Evolutionary conservation across 2,329 filamentous ascomycete species (phyloP).

Genomic region (Colletotrichum falcatum): DNA sequence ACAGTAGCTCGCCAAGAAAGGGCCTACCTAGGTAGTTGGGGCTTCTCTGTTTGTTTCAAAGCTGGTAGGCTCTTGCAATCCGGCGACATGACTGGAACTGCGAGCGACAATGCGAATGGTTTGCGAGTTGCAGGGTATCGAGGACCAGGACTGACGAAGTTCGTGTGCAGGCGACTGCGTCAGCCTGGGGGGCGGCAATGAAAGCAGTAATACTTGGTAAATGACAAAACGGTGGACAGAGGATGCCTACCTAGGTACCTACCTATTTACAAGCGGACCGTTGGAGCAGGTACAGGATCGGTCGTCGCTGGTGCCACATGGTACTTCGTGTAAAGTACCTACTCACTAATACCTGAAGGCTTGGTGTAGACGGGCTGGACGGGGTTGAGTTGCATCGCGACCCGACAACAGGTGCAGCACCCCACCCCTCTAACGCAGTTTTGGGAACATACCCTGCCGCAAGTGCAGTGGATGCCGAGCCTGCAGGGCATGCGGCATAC

Average conservation of each 20-base stretch:
- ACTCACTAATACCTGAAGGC: too few species aligned
- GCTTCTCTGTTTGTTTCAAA: constrained; percentile 11
- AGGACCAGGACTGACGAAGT: constrained; percentile 9
- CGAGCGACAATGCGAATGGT: constrained; percentile 11
- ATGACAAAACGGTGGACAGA: constrained; percentile 4
- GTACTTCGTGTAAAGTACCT: neutral
- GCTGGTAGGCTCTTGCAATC: constrained; percentile 9
- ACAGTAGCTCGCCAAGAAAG: neutral
- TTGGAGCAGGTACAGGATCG: neutral
- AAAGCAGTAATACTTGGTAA: neutral
- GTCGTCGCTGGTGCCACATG: neutral
- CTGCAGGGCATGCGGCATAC: constrained; percentile 37
- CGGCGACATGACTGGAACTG: constrained; percentile 5
- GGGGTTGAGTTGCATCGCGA: constrained; percentile 10
- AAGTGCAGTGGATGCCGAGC: constrained; percentile 38
- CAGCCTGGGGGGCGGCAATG: neutral
- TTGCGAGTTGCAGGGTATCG: constrained; percentile 10
- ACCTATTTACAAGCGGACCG: neutral
- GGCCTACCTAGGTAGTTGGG: neutral
- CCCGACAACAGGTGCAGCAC: constrained; percentile 26
- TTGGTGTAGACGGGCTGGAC: neutral
- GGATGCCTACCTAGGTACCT: too few species aligned
- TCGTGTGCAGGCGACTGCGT: neutral
- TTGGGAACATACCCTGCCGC: constrained; percentile 33
- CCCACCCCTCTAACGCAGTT: constrained; percentile 25